A percentile compares a stretch with the other conserved stretches of the same genome.
Evolutionary conservation across 108 stramenopile species (phyloP).

Genomic region (Cylindrotheca fusiformis): DNA sequence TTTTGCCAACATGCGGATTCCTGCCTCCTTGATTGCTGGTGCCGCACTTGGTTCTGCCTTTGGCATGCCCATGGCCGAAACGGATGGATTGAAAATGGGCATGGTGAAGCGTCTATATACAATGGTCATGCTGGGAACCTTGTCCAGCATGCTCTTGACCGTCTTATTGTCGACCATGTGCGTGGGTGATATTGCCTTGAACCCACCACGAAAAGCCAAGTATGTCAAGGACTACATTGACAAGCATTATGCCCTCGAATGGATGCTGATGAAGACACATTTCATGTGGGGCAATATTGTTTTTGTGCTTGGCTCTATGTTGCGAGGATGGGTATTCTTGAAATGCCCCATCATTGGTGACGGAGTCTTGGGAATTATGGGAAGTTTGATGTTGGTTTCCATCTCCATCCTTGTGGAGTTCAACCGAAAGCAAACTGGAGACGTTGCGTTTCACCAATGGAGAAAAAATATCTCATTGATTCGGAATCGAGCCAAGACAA

Average conservation of each 20-base stretch:
- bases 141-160: conserved; percentile 9
- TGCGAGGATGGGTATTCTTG: conserved; percentile 3
- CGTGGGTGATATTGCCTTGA: conserved; percentile 5
- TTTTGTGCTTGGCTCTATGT: conserved; percentile 2
- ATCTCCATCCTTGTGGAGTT: background rate
- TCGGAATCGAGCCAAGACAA: background rate
- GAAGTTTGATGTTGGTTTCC: background rate
- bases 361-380: conserved; percentile 3
- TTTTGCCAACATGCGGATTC: conserved; percentile 35
- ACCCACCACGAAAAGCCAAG: background rate
- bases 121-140: conserved; percentile 17
- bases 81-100: conserved; percentile 11
- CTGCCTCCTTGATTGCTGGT: conserved; percentile 37
- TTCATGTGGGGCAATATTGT: background rate
- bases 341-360: background rate
- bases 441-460: background rate
- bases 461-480: background rate
- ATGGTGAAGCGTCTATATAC: conserved; percentile 32
- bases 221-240: conserved; percentile 3
- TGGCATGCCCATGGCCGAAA: conserved; percentile 22
- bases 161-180: conserved; percentile 19
- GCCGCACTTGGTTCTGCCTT: conserved; percentile 34
- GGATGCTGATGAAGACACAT: conserved; percentile 2
- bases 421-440: background rate
- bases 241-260: background rate